Evolutionary conservation across 257 asterid species (phyloP).

Genomic region (Gentiana straminea): DNA sequence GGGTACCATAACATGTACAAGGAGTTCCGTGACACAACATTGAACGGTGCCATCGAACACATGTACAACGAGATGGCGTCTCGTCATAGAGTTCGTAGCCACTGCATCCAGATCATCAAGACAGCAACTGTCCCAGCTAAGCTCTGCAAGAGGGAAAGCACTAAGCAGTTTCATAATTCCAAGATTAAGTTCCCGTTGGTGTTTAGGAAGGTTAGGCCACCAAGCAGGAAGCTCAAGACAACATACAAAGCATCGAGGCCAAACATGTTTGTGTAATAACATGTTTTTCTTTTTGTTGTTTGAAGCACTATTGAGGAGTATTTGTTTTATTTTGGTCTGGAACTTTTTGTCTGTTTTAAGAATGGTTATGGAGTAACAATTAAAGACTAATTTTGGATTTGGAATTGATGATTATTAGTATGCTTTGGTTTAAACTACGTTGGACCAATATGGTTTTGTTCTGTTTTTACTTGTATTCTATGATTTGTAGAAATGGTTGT

Average conservation of each 20-base stretch:
- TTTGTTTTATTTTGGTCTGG: too few species aligned
- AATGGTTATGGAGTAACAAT: too few species aligned
- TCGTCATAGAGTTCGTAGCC: constrained; percentile 78
- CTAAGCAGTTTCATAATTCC: constrained; percentile 22
- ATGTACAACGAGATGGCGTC: constrained; percentile 98
- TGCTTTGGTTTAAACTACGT: too few species aligned
- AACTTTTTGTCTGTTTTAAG: too few species aligned
- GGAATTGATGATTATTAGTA: too few species aligned
- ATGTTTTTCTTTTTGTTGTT: too few species aligned
- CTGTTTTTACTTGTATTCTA: too few species aligned
- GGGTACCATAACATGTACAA: constrained; percentile 92
- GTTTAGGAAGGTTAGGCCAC: constrained; percentile 24
- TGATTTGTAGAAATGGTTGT: too few species aligned
- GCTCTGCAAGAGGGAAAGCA: constrained; percentile 27
- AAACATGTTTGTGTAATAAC: neutral
- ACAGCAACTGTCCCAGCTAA: constrained; percentile 21
- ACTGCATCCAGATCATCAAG: constrained; percentile 51
- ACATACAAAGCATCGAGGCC: constrained; percentile 17
- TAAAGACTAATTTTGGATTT: too few species aligned
- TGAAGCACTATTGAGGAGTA: too few species aligned
- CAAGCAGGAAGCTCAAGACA: constrained; percentile 29
- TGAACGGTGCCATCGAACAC: constrained; percentile 86
- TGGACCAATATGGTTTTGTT: too few species aligned
- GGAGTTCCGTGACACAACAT: constrained; percentile 83
- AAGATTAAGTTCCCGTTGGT: constrained; percentile 23